A percentile compares a stretch with the other conserved stretches of the same genome.
Conservation (phyloP, 805 yeast species). For the Myxozyma mucilagina region DNA sequence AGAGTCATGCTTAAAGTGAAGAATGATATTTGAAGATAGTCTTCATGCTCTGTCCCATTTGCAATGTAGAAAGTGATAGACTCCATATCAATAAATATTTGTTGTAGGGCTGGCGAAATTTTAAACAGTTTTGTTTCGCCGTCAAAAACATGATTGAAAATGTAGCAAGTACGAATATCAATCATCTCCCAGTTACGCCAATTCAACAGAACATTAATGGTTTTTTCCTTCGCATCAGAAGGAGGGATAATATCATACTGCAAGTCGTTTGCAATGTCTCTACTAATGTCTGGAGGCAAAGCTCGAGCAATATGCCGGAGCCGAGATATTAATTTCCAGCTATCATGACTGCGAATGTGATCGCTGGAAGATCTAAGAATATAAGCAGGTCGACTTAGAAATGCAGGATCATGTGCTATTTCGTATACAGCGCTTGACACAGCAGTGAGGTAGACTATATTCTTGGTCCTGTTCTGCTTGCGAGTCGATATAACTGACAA, state of each 20-base stretch:
- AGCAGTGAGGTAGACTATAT: constrained; percentile 48
- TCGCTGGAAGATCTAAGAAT: constrained; percentile 67
- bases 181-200: constrained; percentile 95
- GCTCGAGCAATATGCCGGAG: constrained; percentile 68
- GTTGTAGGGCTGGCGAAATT: constrained; percentile 10
- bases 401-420: constrained; percentile 82
- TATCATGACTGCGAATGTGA: constrained; percentile 76
- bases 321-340: constrained; percentile 85
- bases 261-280: constrained; percentile 46
- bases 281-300: constrained; percentile 50
- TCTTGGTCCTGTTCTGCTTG: constrained; percentile 30
- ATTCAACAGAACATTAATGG: constrained; percentile 58
- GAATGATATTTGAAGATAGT: constrained; percentile 40
- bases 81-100: constrained; percentile 40
- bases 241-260: constrained; percentile 40
- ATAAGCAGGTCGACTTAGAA: constrained; percentile 84
- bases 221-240: constrained; percentile 53
- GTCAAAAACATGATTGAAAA: constrained; percentile 56
- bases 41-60: constrained; percentile 40
- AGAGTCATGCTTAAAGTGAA: constrained; percentile 33
- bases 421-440: constrained; percentile 52
- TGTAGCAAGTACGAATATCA: constrained; percentile 56
- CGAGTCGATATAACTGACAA: constrained; percentile 23
- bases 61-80: constrained; percentile 38
- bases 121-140: constrained; percentile 26